phyloP scores from a whole-genome alignment of 2,329 filamentous ascomycete species.

The Exophiala phaeomuriformis region DNA sequence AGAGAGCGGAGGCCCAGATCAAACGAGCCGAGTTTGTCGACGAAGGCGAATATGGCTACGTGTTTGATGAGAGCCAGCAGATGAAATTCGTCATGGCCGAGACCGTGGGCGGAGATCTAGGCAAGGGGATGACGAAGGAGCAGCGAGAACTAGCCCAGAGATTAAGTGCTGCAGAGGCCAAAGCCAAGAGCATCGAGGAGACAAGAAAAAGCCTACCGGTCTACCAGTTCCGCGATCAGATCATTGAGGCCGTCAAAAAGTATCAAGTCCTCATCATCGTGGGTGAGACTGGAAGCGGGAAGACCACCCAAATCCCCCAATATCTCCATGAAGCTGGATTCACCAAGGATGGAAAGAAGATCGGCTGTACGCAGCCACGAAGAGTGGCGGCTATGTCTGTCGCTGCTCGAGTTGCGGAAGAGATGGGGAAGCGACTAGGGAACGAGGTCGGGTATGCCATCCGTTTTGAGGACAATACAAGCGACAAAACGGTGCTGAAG shows the following conservation, averaged over 20 bases:
- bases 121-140: conserved; percentile 63
- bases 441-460: conserved; percentile 92
- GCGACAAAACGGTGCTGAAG: conserved; percentile 83
- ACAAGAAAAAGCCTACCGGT: conserved; percentile 85
- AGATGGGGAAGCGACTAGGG: conserved; percentile 82
- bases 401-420: conserved; percentile 89
- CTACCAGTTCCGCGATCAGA: conserved; percentile 76
- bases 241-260: conserved; percentile 76
- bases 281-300: conserved; percentile 89
- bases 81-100: conserved; percentile 77
- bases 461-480: conserved; percentile 87
- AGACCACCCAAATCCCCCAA: conserved; percentile 91
- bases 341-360: conserved; percentile 72
- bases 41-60: conserved; percentile 81
- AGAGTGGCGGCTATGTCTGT: conserved; percentile 97
- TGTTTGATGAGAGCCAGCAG: conserved; percentile 82
- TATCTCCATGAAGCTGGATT: conserved; percentile 89
- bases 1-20: conserved; percentile 82
- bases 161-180: conserved; percentile 81
- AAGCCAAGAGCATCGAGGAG: conserved; percentile 80
- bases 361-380: conserved; percentile 89
- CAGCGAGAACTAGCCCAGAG: conserved; percentile 71
- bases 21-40: conserved; percentile 65
- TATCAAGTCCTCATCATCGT: conserved; percentile 88
- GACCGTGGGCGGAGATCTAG: conserved; percentile 60